These are phyloP conservation scores for Chrysanthemum seticuspe DNA, from an alignment of 129 eudicot genomes.

Conservation along the genomic window DNA sequence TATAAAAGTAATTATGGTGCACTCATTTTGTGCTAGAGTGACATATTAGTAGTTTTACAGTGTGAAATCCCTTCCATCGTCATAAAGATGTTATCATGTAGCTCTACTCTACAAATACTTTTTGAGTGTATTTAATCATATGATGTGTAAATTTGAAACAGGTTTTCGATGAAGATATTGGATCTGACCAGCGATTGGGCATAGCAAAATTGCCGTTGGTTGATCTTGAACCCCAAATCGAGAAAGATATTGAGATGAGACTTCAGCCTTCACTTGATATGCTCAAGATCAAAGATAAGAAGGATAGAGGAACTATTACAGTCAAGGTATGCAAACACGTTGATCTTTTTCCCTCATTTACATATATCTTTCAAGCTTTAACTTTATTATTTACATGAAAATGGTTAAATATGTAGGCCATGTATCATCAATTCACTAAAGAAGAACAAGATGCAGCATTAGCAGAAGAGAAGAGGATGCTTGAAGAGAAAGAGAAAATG, in stretches of 20 bases:
- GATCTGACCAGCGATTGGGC: conserved; percentile 86
- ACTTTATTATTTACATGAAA: background rate
- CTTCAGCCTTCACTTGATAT: conserved; percentile 83
- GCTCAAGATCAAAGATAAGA: conserved; percentile 88
- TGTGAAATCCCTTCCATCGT: too few relatives aligned
- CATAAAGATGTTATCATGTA: too few relatives aligned
- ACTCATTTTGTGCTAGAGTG: too few relatives aligned
- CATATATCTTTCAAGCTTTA: background rate
- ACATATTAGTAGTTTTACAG: too few relatives aligned
- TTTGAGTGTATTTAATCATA: background rate
- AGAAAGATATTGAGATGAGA: conserved; percentile 68
- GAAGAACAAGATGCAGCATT: conserved; percentile 85
- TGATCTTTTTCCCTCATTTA: background rate
- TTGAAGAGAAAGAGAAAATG: conserved; percentile 72
- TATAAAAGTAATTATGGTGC: too few relatives aligned
- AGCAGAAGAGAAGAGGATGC: conserved; percentile 71
- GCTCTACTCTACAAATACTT: conserved; percentile 4
- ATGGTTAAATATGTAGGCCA: conserved; percentile 41
- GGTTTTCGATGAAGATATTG: conserved; percentile 92
- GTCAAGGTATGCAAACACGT: conserved; percentile 62
- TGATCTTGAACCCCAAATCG: conserved; percentile 64
- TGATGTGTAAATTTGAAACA: conserved; percentile 27
- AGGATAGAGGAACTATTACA: conserved; percentile 89
- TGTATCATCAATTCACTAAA: conserved; percentile 67
- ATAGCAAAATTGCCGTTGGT: conserved; percentile 59